Evolutionary conservation across 2,329 filamentous ascomycete genomes (phyloP).

Genomic region (Aureobasidium leucospermi): DNA sequence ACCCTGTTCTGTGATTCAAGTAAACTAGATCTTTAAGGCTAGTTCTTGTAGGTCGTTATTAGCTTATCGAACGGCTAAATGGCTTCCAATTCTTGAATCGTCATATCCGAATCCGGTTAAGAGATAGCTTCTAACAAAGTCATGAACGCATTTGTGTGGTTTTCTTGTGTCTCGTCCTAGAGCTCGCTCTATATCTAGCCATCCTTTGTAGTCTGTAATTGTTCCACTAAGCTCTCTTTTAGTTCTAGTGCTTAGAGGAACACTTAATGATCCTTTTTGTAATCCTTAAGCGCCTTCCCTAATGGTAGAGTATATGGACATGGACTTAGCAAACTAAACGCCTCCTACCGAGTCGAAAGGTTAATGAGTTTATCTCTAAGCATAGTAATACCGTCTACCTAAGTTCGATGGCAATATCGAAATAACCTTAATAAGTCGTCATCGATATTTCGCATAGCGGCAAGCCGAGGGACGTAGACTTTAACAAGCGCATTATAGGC

Average conservation of each 20-base stretch:
- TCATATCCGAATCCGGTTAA: constrained; percentile 8
- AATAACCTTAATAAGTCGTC: constrained; percentile 10
- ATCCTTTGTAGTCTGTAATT: constrained; percentile 6
- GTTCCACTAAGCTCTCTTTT: constrained; percentile 3
- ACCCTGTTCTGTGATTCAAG: neutral
- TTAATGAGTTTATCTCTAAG: constrained; percentile 7
- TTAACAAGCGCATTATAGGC: constrained; percentile 2
- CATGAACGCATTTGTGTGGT: constrained; percentile 1
- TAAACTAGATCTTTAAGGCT: neutral
- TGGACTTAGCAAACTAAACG: neutral
- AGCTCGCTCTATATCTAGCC: constrained; percentile 6
- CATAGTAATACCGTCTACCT: constrained; percentile 6
- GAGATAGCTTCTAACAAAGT: constrained; percentile 5
- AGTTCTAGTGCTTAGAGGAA: constrained; percentile 1
- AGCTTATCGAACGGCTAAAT: constrained; percentile 10
- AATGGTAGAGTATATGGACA: constrained; percentile 9
- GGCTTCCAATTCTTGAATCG: constrained; percentile 7
- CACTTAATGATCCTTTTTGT: neutral
- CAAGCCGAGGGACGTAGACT: constrained; percentile 1
- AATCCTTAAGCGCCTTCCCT: constrained; percentile 1
- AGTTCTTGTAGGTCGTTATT: constrained; percentile 5
- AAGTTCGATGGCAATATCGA: constrained; percentile 10
- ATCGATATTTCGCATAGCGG: constrained; percentile 1
- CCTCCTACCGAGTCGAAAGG: constrained; percentile 6
- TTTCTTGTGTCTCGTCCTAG: constrained; percentile 1